Conservation (phyloP, 768 basidiomycete species). For the Serendipita vermifera region DNA sequence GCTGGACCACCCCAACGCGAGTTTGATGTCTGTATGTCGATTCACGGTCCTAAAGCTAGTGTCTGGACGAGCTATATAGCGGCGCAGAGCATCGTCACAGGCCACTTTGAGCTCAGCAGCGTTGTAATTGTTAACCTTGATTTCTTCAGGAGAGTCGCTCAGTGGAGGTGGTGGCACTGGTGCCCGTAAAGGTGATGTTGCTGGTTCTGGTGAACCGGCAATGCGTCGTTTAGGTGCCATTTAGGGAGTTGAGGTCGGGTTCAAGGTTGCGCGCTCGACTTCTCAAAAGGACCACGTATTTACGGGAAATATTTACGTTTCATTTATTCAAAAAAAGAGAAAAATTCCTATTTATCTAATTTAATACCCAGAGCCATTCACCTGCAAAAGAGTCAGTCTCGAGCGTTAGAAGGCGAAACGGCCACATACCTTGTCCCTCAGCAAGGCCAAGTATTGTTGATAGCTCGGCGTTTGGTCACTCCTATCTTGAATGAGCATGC, state of each 20-base stretch:
- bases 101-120: slow-evolving; percentile 40
- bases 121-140: slow-evolving; percentile 42
- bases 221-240: slow-evolving; percentile 7
- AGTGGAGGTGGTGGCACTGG: slow-evolving; percentile 7
- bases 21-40: slow-evolving; percentile 76
- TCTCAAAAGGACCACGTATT: not conserved
- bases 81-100: slow-evolving; percentile 77
- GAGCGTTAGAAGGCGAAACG: not conserved
- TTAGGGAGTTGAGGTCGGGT: not conserved
- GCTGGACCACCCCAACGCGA: slow-evolving; percentile 75
- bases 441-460: slow-evolving; percentile 78
- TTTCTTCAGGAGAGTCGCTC: slow-evolving; percentile 20
- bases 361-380: slow-evolving; percentile 6
- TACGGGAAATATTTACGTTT: not conserved
- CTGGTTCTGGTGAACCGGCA: not conserved
- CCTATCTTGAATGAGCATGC: slow-evolving; percentile 87
- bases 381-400: no score
- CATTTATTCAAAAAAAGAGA: not conserved
- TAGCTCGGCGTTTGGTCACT: slow-evolving; percentile 92
- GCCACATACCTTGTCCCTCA: slow-evolving; percentile 75
- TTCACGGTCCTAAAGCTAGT: slow-evolving; percentile 70
- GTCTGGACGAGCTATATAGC: slow-evolving; percentile 65
- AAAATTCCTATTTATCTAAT: not conserved
- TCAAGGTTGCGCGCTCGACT: not conserved
- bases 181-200: slow-evolving; percentile 3